Base-by-base conservation (phyloP, 148 eudicot genomes). In the Pharnaceum exiguum region DNA sequence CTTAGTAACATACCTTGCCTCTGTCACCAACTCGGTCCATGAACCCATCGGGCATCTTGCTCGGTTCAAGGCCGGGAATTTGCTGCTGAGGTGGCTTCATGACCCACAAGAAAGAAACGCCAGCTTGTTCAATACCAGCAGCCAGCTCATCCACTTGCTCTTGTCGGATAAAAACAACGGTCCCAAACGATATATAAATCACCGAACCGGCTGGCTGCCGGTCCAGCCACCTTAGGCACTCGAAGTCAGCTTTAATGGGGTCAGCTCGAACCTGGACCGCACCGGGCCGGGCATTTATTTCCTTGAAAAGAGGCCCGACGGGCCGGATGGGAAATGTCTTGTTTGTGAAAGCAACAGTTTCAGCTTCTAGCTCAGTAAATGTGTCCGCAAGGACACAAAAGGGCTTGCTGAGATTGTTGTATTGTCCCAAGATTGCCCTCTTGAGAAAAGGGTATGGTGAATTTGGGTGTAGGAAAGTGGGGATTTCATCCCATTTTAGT, bases 131-230 rank as follows among this genome's bases (percentile, higher is more conserved):
- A 25, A 90, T 33, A 26, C 89, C 97, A 7, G 69, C 51, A 0
- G 97, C 97, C 2, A 90, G 71, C 70, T 82, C 95, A 22, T 87
- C 63, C 1, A 84, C 38, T 43, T 90, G 95, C 19, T 86, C 80
- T 27, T 86, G 91, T 43, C 74, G 76, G 71, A 79, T 40, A 22
- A 47, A 45, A 16, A 83, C 90, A 1, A 86, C 55, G 9, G 90
- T 90, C 9, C 97, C 97, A 27, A 79, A 83, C 30, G 90, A 86
- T 3, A 90, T 76, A 60, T 86, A 82, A 42, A 86, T 89, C 5
- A 86, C 95, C 1, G 91, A 73, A 2, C 57, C 36, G 0, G 65
- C 65, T 0, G 78, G 75, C 59, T 62, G 70, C 5, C 76, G 17
- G 48, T 90, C 89, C 2, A 90, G 76, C 91, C 95, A 86, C 63